Evolutionary conservation across 2,329 filamentous ascomycete genomes (phyloP), one percentile per base, ranked within the genome.

Genomic region (Eurotiales sp.): DNA sequence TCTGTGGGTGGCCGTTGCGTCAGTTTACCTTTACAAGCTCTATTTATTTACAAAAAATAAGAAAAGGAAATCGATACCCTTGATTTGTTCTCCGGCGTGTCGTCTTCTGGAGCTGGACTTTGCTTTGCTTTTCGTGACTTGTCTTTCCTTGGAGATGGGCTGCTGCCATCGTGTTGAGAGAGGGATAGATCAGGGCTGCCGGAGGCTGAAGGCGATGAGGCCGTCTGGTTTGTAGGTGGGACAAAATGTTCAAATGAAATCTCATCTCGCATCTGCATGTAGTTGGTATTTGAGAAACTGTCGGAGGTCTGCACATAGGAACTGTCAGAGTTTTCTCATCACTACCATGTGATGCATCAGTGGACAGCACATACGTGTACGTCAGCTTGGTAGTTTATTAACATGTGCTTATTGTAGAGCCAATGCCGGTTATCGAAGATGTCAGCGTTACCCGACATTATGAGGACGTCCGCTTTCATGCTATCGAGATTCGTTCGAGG

Each of bases 61-160:
- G 25, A 12, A 12, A 40, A 4, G 1, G 10, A 11, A n/a, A 29
- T 2, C 14, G 6, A 17, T 44, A 53, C 51, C 12, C 34, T 29
- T 21, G 51, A 53, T 45, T 53, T 53, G 17, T 45, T 41, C 34
- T 49, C 51, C 22, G 51, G 45, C 8, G 40, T 42, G 4, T 53
- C 51, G 4, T 53, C 51, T 19, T 53, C 51, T 5, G 51, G 49
- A 21, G 25, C 32, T 17, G 46, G 41, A 5, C 30, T 48, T 21
- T 27, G 15, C n/a, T 45, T 49, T 7, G 40, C 11, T 39, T 49
- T 53, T 15, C 46, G 34, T 3, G 51, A 32, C 32, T 49, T 53
- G 12, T 53, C 51, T 49, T 53, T 53, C 21, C 37, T 52, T 21
- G 39, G 23, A 32, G 40, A 48, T 27, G 46, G 43, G 29, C 17